These are phyloP conservation scores for Phoma sp. DNA, from an alignment of 2,329 filamentous ascomycete species.

Conservation along the genomic window DNA sequence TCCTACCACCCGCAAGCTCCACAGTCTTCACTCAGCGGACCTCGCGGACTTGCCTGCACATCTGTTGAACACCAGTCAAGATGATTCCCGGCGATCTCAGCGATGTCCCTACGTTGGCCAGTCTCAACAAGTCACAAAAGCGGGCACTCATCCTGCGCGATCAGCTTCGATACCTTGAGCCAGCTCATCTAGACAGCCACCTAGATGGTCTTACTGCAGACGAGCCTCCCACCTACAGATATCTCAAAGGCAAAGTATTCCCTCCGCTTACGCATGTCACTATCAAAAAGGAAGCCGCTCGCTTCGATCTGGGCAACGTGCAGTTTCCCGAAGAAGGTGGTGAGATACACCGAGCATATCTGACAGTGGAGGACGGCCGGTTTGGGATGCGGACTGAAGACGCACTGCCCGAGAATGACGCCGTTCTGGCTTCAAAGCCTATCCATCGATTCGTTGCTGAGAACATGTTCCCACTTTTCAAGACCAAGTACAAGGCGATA, in stretches of 20 bases:
- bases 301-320: slow-evolving; percentile 41
- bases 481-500: slow-evolving; percentile 34
- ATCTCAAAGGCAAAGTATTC: slow-evolving; percentile 24
- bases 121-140: slow-evolving; percentile 37
- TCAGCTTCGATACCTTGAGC: slow-evolving; percentile 33
- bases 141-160: slow-evolving; percentile 36
- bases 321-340: slow-evolving; percentile 25
- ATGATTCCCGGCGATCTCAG: slow-evolving; percentile 15
- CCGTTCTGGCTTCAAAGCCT: slow-evolving; percentile 21
- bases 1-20: too few relatives aligned
- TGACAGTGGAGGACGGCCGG: slow-evolving; percentile 26
- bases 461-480: slow-evolving; percentile 32
- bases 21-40: too few relatives aligned
- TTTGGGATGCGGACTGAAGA: slow-evolving; percentile 30
- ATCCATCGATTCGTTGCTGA: slow-evolving; percentile 34
- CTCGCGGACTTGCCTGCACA: too few relatives aligned
- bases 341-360: slow-evolving; percentile 15
- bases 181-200: slow-evolving; percentile 35
- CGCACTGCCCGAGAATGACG: slow-evolving; percentile 23
- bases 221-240: slow-evolving; percentile 40
- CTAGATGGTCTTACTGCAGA: slow-evolving; percentile 29
- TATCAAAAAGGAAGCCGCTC: slow-evolving; percentile 28
- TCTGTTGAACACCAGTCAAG: neutral
- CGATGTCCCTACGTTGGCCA: slow-evolving; percentile 22
- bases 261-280: slow-evolving; percentile 31